Evolutionary conservation across 176 grass and related monocot species (phyloP).

Genomic region (Oryza nivara): DNA sequence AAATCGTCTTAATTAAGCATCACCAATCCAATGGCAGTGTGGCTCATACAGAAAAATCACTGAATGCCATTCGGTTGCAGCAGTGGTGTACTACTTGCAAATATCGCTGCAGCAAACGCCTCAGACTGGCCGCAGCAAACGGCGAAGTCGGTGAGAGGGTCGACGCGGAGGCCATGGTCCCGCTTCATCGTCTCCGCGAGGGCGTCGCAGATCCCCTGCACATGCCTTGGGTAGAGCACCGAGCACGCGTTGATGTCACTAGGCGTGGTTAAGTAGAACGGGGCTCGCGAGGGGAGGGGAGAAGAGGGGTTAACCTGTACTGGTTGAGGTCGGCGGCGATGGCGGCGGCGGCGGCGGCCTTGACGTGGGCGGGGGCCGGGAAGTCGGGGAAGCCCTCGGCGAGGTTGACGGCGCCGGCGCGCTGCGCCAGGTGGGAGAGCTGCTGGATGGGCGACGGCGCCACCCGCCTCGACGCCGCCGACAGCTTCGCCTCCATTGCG

Average conservation of each 20-base stretch:
- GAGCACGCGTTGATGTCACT: not conserved
- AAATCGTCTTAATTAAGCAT: not conserved
- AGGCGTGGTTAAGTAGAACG: not conserved
- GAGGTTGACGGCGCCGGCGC: constrained; percentile 82
- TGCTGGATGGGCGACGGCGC: constrained; percentile 72
- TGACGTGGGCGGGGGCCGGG: constrained; percentile 66
- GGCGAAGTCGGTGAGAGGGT: constrained; percentile 74
- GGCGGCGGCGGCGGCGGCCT: constrained; percentile 66
- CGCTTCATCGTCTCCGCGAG: constrained; percentile 58
- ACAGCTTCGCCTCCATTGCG: constrained; percentile 74
- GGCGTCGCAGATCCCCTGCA: constrained; percentile 82
- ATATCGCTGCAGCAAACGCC: constrained; percentile 77
- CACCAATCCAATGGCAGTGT: not conserved
- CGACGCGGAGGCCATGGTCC: constrained; percentile 54
- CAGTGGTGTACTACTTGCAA: constrained; percentile 53
- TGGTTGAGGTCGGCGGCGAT: constrained; percentile 81
- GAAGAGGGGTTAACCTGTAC: constrained; percentile 55
- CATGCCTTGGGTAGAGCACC: constrained; percentile 55
- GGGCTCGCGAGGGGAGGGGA: not conserved
- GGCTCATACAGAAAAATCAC: constrained; percentile 33
- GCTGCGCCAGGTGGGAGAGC: constrained; percentile 82
- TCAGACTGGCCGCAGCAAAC: constrained; percentile 89
- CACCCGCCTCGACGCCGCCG: constrained; percentile 47
- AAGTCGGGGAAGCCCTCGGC: constrained; percentile 95
- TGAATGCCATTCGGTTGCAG: not conserved